These are phyloP conservation scores for Kregervanrija fluxuum DNA, from an alignment of 805 yeast genomes.

Conservation along the genomic window DNA sequence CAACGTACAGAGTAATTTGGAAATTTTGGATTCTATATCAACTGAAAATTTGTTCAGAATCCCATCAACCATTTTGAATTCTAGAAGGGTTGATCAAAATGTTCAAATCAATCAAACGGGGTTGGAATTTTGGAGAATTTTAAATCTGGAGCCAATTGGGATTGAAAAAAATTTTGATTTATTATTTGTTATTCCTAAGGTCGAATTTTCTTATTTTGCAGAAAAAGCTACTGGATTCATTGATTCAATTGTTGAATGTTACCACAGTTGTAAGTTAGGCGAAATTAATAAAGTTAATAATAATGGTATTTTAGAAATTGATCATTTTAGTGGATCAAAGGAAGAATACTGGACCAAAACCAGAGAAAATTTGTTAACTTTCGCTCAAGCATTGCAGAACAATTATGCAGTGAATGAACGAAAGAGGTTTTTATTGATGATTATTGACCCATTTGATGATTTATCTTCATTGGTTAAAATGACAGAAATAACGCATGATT, in stretches of 20 bases:
- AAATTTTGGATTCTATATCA: slow-evolving; percentile 10
- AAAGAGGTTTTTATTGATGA: slow-evolving; percentile 31
- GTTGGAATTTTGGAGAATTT: slow-evolving; percentile 46
- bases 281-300: slow-evolving; percentile 9
- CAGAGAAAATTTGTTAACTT: slow-evolving; percentile 5
- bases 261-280: slow-evolving; percentile 45
- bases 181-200: slow-evolving; percentile 33
- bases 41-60: slow-evolving; percentile 27
- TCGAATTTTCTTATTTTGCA: slow-evolving; percentile 17
- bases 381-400: slow-evolving; percentile 12
- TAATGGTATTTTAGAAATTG: slow-evolving; percentile 19
- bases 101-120: slow-evolving; percentile 42
- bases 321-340: slow-evolving; percentile 4
- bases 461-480: slow-evolving; percentile 40
- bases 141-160: slow-evolving; percentile 48
- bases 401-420: background rate
- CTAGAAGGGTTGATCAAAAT: slow-evolving; percentile 31
- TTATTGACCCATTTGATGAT: slow-evolving; percentile 37
- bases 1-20: slow-evolving; percentile 4
- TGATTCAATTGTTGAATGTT: slow-evolving; percentile 34
- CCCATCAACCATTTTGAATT: slow-evolving; percentile 29
- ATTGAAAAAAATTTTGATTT: slow-evolving; percentile 46
- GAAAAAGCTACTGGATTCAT: slow-evolving; percentile 31
- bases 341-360: slow-evolving; percentile 25
- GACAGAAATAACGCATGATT: slow-evolving; percentile 39